Conservation (phyloP, 2,329 filamentous ascomycete genomes). For the Periglandula ipomoeae region DNA sequence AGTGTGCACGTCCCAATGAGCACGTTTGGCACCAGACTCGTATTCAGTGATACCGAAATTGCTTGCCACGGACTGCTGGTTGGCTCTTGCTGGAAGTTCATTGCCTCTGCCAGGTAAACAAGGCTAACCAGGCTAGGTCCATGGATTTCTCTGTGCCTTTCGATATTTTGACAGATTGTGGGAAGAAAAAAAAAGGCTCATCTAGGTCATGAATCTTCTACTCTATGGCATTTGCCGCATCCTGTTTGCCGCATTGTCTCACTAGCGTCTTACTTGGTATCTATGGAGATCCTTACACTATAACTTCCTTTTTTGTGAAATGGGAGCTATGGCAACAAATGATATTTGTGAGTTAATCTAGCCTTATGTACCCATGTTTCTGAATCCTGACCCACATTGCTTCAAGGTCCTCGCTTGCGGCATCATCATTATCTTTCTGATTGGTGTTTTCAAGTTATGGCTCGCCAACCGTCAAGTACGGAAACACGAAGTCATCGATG, state of each 20-base stretch:
- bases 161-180: too few relatives aligned
- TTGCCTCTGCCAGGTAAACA: neutral
- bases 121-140: neutral
- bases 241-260: neutral
- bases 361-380: neutral
- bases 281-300: conserved; percentile 10
- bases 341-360: conserved; percentile 61
- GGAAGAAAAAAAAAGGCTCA: too few relatives aligned
- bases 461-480: conserved; percentile 46
- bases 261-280: conserved; percentile 1
- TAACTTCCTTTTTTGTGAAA: conserved; percentile 48
- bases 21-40: neutral
- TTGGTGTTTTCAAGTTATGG: conserved; percentile 60
- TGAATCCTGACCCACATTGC: neutral
- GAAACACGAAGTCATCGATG: conserved; percentile 55
- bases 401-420: conserved; percentile 60
- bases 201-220: conserved; percentile 2
- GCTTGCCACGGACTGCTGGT: conserved; percentile 6
- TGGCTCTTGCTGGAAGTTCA: conserved; percentile 8
- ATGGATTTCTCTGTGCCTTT: too few relatives aligned
- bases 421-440: conserved; percentile 60
- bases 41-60: neutral
- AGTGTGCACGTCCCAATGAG: neutral
- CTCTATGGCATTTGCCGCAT: neutral
- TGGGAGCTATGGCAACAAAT: conserved; percentile 87